Evolutionary conservation across 805 yeast species (phyloP), one percentile per base, ranked within the genome.

Genomic region (Metschnikowia rubicola): DNA sequence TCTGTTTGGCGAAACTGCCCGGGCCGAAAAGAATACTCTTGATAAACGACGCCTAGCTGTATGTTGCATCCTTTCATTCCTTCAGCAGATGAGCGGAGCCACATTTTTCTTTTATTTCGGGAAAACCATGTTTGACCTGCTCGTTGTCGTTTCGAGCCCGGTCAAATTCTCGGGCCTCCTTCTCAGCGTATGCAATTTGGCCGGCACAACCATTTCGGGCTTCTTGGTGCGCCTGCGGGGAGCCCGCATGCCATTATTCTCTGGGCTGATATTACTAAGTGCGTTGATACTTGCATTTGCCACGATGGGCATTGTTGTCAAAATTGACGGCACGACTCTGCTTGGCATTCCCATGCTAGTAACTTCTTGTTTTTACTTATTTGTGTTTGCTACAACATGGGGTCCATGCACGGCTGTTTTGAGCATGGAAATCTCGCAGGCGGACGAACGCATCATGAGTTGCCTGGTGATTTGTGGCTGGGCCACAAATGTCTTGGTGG

Each of bases 51-150:
- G 45, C 8, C 41, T 49, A 34, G 26, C 21, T 21, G 37, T 37
- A 31, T 61, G 69, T 49, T 58, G 64, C 26, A 17, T 45, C 3
- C 40, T 67, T 15, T 61, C 63, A 67, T 50, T 57, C n/a, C 59
- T 64, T 41, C 71, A 66, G 54, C 73, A 67, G 45, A 54, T 66
- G 32, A 61, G 70, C 2, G 71, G 71, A 2, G 66, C 64, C 19
- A 64, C 63, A 39, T 66, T 62, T 41, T 65, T 64, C 39, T 66
- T 68, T 35, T 67, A 66, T 49, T 68, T 56, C 38, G 65, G 67
- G 13, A 56, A 57, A 15, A 37, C 55, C 3, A 51, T 66, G 28
- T 62, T 63, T 48, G 48, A 56, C 28, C 38, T 29, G 46, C 37
- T 50, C 11, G 15, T 44, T 8, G 15, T 34, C 5, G 10, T 17